Conservation (phyloP, 2,329 filamentous ascomycete genomes). For the Thermomyces lanuginosus region DNA sequence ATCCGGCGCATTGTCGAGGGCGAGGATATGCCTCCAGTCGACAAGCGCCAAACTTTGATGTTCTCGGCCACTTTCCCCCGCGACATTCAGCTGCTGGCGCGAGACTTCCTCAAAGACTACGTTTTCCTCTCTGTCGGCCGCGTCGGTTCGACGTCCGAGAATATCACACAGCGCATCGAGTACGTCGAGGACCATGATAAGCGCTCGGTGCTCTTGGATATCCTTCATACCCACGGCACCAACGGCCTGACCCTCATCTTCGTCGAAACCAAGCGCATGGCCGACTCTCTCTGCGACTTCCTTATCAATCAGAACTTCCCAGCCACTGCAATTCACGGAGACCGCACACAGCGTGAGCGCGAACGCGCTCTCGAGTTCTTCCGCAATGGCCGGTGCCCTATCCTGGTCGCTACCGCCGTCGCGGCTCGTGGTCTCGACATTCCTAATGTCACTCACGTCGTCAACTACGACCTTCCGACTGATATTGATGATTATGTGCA, state of each 20-base stretch:
- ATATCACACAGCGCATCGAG: slow-evolving; percentile 97
- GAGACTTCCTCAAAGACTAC: slow-evolving; percentile 98
- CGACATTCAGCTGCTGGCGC: slow-evolving; percentile 96
- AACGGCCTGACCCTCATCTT: slow-evolving; percentile 88
- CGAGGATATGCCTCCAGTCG: slow-evolving; percentile 84
- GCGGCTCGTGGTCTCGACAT: slow-evolving; percentile 87
- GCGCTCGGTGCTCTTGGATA: slow-evolving; percentile 91
- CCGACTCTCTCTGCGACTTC: slow-evolving; percentile 93
- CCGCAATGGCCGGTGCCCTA: slow-evolving; percentile 86
- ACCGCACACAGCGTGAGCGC: slow-evolving; percentile 96
- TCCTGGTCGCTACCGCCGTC: slow-evolving; percentile 91
- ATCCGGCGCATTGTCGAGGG: slow-evolving; percentile 97
- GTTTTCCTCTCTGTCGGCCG: slow-evolving; percentile 96
- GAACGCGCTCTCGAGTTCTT: slow-evolving; percentile 96
- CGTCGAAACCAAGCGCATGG: slow-evolving; percentile 99
- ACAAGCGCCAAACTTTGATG: slow-evolving; percentile 92
- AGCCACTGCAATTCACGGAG: slow-evolving; percentile 94
- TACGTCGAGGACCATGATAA: slow-evolving; percentile 96
- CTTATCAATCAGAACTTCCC: slow-evolving; percentile 97
- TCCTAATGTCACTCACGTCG: slow-evolving; percentile 87
- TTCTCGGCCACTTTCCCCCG: slow-evolving; percentile 98
- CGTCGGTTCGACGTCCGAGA: slow-evolving; percentile 98
- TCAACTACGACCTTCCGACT: slow-evolving; percentile 98
- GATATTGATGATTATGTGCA: slow-evolving; percentile 99
- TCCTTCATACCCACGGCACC: slow-evolving; percentile 75